Percentiles rank a stretch among this genome's conserved stretches.
Conservation (phyloP, 352 stramenopile genomes). For the Globisporangium iwayamae region DNA sequence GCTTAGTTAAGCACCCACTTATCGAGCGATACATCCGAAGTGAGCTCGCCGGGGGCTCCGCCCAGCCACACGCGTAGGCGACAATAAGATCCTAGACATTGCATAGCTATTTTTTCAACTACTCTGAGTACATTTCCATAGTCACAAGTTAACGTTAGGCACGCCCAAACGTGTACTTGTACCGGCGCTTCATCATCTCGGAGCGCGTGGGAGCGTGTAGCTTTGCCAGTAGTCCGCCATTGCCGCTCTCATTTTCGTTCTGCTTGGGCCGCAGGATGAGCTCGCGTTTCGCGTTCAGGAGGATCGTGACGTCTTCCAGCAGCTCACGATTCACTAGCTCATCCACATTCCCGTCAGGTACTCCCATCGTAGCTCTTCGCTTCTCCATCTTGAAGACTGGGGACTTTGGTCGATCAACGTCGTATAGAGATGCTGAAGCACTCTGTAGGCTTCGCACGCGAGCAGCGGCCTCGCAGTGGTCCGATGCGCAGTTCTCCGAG, state of each 20-base stretch:
- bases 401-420: neutral
- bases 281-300: constrained; percentile 44
- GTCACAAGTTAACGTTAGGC: neutral
- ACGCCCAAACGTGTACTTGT: constrained; percentile 44
- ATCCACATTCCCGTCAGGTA: neutral
- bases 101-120: too few relatives aligned
- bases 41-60: neutral
- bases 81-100: neutral
- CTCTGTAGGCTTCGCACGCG: neutral
- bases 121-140: neutral
- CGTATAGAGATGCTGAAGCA: neutral
- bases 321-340: neutral
- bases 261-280: constrained; percentile 29
- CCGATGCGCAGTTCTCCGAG: neutral
- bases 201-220: constrained; percentile 24
- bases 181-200: constrained; percentile 58
- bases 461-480: constrained; percentile 13
- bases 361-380: neutral
- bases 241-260: constrained; percentile 19
- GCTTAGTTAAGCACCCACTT: constrained; percentile 31
- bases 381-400: constrained; percentile 15
- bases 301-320: constrained; percentile 38
- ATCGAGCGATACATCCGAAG: constrained; percentile 42
- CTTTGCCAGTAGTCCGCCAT: constrained; percentile 8
- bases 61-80: neutral